Conservation (phyloP, 495 filamentous ascomycete genomes). For the Pseudevernia furfuracea region DNA sequence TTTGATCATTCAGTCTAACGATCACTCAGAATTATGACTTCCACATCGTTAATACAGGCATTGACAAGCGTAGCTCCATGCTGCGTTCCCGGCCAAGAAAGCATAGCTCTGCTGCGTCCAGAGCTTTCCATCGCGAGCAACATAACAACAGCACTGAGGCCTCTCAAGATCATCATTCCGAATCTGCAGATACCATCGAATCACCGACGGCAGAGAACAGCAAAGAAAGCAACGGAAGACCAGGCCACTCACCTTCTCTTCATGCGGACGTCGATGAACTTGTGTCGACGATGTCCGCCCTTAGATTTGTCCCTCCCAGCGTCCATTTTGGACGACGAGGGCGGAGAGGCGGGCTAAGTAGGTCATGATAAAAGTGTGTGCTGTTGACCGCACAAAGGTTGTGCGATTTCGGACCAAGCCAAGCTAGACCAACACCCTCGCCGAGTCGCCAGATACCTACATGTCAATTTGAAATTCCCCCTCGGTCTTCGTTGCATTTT, state of each 20-base stretch:
- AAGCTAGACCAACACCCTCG: not conserved
- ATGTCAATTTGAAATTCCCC: too few species aligned
- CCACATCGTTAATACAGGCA: constrained; percentile 74
- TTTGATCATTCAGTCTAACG: not conserved
- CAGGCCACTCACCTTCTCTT: not conserved
- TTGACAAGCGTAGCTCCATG: constrained; percentile 75
- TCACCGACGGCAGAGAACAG: not conserved
- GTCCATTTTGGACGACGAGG: constrained; percentile 62
- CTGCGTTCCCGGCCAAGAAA: constrained; percentile 51
- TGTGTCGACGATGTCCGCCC: constrained; percentile 68
- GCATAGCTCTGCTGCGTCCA: constrained; percentile 39
- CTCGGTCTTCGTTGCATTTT: not conserved
- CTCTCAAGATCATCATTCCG: not conserved
- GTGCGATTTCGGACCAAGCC: not conserved
- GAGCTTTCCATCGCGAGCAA: constrained; percentile 16
- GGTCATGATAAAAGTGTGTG: constrained; percentile 17
- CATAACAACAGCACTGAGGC: constrained; percentile 1
- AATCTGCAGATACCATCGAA: not conserved
- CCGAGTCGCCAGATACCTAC: too few species aligned
- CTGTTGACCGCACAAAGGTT: not conserved
- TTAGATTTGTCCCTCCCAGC: constrained; percentile 75
- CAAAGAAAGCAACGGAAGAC: not conserved
- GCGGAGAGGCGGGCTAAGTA: constrained; percentile 35
- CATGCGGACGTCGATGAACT: constrained; percentile 57
- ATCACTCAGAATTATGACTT: constrained; percentile 70